These are phyloP conservation scores for Circinella minor DNA, from an alignment of 371 early-diverging fungal genomes.

Conservation along the genomic window DNA sequence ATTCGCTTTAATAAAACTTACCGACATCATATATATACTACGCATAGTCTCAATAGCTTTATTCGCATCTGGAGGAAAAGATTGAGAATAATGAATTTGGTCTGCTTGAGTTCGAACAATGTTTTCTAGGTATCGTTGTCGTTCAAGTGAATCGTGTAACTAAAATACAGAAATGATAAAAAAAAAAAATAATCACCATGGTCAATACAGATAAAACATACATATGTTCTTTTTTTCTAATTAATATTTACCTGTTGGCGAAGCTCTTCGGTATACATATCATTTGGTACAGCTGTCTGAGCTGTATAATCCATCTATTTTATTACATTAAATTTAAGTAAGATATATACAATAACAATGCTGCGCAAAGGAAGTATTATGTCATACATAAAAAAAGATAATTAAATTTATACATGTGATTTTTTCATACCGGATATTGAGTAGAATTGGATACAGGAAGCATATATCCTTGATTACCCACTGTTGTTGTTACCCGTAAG, in stretches of 20 bases:
- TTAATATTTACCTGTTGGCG: constrained; percentile 27
- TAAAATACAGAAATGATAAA: not conserved
- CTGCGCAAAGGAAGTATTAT: not conserved
- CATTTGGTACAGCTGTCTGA: constrained; percentile 6
- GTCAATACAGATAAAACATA: no score
- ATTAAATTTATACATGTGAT: not conserved
- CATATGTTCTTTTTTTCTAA: no score
- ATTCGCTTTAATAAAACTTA: constrained; percentile 12
- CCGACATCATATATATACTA: constrained; percentile 37
- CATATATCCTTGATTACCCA: constrained; percentile 11
- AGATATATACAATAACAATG: no score
- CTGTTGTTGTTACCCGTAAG: constrained; percentile 1
- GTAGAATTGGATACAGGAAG: constrained; percentile 12
- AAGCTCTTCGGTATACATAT: constrained; percentile 21
- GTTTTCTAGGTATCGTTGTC: constrained; percentile 33
- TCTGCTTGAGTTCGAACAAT: constrained; percentile 38
- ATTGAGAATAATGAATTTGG: constrained; percentile 28
- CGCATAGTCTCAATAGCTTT: constrained; percentile 37
- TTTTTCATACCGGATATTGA: constrained; percentile 17
- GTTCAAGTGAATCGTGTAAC: constrained; percentile 33
- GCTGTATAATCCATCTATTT: constrained; percentile 20
- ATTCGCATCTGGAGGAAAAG: constrained; percentile 22
- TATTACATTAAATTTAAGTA: no score
- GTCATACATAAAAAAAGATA: not conserved
- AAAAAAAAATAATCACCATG: no score